These are phyloP conservation scores for Yamagishiella unicocca DNA, from an alignment of 139 green algal species.

Conservation along the genomic window DNA sequence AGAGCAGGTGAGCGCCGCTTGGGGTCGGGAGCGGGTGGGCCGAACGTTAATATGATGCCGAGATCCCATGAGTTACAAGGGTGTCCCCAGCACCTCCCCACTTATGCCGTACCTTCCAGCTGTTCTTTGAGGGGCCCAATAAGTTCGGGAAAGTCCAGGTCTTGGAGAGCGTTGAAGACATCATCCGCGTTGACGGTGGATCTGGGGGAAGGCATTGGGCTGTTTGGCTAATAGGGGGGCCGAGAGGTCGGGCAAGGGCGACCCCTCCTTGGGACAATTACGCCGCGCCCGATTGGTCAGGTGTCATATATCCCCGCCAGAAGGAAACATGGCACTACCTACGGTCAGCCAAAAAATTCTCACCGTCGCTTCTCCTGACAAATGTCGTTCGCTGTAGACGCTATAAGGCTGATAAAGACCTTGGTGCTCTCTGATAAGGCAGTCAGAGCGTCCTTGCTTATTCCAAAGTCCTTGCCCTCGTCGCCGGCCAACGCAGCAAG, in stretches of 20 bases:
- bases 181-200: slow-evolving; percentile 74
- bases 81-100: background rate
- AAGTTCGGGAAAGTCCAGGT: slow-evolving; percentile 89
- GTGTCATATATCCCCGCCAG: no score
- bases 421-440: slow-evolving; percentile 87
- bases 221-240: no score
- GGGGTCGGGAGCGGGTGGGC: no score
- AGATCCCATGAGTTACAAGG: background rate
- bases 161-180: slow-evolving; percentile 81
- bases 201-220: no score
- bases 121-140: slow-evolving; percentile 70
- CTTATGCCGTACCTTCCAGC: slow-evolving; percentile 71
- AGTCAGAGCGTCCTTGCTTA: slow-evolving; percentile 85
- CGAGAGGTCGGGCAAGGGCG: no score
- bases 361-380: slow-evolving; percentile 84
- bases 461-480: slow-evolving; percentile 62
- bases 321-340: no score
- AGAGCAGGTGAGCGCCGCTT: no score
- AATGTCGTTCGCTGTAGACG: slow-evolving; percentile 88
- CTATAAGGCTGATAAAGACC: slow-evolving; percentile 92
- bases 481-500: slow-evolving; percentile 62
- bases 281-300: no score
- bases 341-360: slow-evolving; percentile 69
- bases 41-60: no score
- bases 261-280: no score